phyloP scores from a whole-genome alignment of 2,329 filamentous ascomycete species.

The Hypoxylon rubiginosum region DNA sequence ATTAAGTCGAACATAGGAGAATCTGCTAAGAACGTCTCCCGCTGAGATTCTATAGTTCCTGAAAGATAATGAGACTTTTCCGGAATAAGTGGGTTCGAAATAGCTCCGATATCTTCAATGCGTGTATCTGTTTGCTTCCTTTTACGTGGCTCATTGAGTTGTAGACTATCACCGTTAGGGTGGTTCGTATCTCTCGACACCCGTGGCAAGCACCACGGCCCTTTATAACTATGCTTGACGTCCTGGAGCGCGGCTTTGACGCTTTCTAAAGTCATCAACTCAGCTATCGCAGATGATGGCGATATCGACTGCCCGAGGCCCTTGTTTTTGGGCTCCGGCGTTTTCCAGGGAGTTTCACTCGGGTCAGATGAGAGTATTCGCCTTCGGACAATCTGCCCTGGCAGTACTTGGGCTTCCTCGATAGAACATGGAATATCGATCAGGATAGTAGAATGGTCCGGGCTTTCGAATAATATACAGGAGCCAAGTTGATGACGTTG shows the following conservation, averaged over 20 bases:
- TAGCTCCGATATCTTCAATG: constrained; percentile 12
- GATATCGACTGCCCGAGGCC: constrained; percentile 52
- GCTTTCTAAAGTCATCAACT: constrained; percentile 66
- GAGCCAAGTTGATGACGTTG: constrained; percentile 38
- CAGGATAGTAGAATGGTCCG: constrained; percentile 65
- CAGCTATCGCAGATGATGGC: constrained; percentile 64
- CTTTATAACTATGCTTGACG: constrained; percentile 52
- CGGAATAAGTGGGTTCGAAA: constrained; percentile 55
- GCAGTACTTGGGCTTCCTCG: constrained; percentile 71
- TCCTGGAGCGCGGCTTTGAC: constrained; percentile 60
- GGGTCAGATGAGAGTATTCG: constrained; percentile 63
- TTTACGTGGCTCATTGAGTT: constrained; percentile 30
- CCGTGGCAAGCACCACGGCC: constrained; percentile 64
- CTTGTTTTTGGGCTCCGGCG: constrained; percentile 67
- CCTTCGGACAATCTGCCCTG: constrained; percentile 53
- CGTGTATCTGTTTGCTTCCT: constrained; percentile 28
- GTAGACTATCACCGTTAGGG: constrained; percentile 4
- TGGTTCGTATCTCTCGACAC: constrained; percentile 26
- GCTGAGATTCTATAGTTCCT: constrained; percentile 61
- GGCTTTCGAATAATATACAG: constrained; percentile 68
- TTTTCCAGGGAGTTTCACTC: constrained; percentile 61
- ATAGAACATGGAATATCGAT: constrained; percentile 80
- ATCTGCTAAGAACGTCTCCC: constrained; percentile 56
- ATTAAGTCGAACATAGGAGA: constrained; percentile 74
- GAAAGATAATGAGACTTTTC: constrained; percentile 60